A percentile compares a stretch with the other conserved stretches of the same genome.
Evolutionary conservation across 2,329 filamentous ascomycete genomes (phyloP).

Genomic region (Fusarium transvaalense): DNA sequence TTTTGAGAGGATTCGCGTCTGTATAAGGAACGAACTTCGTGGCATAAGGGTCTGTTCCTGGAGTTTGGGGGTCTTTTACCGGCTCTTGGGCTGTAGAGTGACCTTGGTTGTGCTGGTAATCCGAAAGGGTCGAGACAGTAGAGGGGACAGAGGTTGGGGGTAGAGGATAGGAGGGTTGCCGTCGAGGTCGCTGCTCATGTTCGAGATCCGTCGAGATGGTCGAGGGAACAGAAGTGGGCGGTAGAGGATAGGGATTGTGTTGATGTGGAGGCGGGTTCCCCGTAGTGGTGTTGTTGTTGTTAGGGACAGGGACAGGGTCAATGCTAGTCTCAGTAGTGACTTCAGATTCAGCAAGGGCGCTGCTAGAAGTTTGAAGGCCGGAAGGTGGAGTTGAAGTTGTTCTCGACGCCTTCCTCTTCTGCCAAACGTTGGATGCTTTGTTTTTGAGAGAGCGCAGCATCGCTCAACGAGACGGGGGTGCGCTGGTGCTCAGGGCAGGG

Average conservation of each 20-base stretch:
- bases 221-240: constrained; percentile 8
- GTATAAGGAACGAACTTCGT: constrained; percentile 44
- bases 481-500: not conserved
- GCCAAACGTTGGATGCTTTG: constrained; percentile 43
- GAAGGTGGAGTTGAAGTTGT: constrained; percentile 13
- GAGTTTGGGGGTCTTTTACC: not conserved
- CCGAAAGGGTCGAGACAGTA: constrained; percentile 5
- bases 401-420: constrained; percentile 36
- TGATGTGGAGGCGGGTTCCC: not conserved
- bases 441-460: constrained; percentile 48
- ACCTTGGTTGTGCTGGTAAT: constrained; percentile 1
- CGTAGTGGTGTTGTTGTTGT: not conserved
- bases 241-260: not conserved
- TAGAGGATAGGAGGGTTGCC: not conserved
- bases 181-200: constrained; percentile 2
- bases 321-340: not conserved
- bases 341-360: not conserved
- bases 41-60: constrained; percentile 20
- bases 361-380: not conserved
- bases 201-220: constrained; percentile 3
- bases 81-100: not conserved
- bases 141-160: constrained; percentile 10
- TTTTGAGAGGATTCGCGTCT: constrained; percentile 44
- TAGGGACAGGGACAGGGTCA: not conserved
- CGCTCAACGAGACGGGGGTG: not conserved